These are phyloP conservation scores for Conringia planisiliqua DNA, from an alignment of 345 rosid species.

Conservation along the genomic window DNA sequence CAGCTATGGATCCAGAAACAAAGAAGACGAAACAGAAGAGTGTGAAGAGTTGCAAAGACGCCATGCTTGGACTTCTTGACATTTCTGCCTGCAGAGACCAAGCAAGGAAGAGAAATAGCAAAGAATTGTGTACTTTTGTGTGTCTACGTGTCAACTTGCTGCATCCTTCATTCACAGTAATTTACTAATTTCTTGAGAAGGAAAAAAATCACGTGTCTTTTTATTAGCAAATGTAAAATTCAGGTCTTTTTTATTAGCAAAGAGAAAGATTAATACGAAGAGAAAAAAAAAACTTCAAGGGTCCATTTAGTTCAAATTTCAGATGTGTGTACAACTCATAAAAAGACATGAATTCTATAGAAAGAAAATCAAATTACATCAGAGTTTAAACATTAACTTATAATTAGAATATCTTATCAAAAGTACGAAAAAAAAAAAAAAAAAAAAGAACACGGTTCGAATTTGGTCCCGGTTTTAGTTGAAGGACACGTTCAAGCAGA, in stretches of 20 bases:
- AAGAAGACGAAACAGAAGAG: not conserved
- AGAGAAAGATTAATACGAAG: no score
- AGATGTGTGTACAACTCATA: no score
- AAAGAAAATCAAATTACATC: no score
- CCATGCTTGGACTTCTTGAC: slow-evolving; percentile 2
- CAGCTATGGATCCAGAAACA: slow-evolving; percentile 11
- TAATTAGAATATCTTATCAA: not conserved
- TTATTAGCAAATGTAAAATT: no score
- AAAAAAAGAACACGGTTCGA: not conserved
- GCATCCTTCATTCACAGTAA: no score
- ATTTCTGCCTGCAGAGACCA: not conserved
- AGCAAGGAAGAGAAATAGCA: not conserved
- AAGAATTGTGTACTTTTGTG: not conserved
- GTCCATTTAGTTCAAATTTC: no score
- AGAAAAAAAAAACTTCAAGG: no score
- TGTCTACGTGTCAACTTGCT: no score
- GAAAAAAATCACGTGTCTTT: no score
- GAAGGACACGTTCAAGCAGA: slow-evolving; percentile 21
- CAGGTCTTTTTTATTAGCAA: no score
- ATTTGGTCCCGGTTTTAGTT: not conserved
- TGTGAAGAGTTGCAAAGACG: not conserved
- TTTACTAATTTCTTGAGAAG: no score
- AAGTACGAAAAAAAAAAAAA: not conserved
- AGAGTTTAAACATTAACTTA: not conserved
- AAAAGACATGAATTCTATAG: no score